Percentiles rank a stretch among this genome's conserved stretches.
Evolutionary conservation across 164 flowering plant genomes (phyloP).

Genomic region (Santalum album): DNA sequence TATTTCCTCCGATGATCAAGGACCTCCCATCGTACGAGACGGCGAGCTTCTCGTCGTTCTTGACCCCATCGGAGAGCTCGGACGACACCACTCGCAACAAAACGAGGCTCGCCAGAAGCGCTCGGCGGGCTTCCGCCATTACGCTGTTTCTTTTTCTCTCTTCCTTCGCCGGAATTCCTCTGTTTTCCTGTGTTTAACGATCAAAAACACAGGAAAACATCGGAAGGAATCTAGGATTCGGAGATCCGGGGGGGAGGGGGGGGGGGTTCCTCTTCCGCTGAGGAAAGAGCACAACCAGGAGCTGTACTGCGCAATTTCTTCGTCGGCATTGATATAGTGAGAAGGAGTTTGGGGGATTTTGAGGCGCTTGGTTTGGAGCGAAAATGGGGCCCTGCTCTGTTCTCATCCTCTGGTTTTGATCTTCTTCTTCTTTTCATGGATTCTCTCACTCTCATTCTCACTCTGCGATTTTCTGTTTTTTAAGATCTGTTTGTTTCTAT

Average conservation of each 20-base stretch:
- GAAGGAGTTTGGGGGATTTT: neutral
- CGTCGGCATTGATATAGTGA: neutral
- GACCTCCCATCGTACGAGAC: conserved; percentile 54
- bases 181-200: no score
- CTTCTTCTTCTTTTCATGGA: no score
- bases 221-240: neutral
- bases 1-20: conserved; percentile 39
- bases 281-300: neutral
- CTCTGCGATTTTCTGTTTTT: no score
- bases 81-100: neutral
- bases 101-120: neutral
- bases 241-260: neutral
- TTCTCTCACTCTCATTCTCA: no score
- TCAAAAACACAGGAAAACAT: neutral
- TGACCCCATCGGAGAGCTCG: neutral
- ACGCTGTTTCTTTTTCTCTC: neutral
- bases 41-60: neutral
- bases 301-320: neutral
- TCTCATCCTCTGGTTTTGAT: neutral
- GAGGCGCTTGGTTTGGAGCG: neutral
- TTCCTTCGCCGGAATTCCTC: no score
- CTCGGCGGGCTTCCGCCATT: neutral
- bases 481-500: no score
- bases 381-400: neutral
- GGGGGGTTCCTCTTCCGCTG: neutral